A percentile compares a stretch with the other conserved stretches of the same genome.
phyloP scores from a whole-genome alignment of 371 early-diverging fungal genomes.

The Actinomucor elegans region DNA sequence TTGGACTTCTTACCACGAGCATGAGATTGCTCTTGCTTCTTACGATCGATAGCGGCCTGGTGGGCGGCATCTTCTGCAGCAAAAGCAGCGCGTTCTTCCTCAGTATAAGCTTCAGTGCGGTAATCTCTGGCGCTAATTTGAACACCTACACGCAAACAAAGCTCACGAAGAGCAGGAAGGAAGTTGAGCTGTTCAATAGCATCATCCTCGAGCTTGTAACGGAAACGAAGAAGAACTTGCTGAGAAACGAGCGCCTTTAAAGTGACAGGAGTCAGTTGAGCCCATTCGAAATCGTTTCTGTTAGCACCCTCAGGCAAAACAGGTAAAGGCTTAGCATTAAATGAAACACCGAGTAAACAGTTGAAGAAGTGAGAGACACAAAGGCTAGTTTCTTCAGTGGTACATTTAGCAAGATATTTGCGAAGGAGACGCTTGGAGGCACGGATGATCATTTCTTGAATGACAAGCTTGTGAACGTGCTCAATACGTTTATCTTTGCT shows the following conservation, averaged over 20 bases:
- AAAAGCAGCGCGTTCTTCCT: constrained; percentile 42
- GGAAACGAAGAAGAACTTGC: constrained; percentile 74
- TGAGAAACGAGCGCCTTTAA: constrained; percentile 56
- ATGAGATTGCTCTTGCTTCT: constrained; percentile 35
- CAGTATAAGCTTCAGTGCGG: constrained; percentile 53
- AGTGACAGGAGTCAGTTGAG: constrained; percentile 60
- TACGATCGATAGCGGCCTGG: constrained; percentile 28
- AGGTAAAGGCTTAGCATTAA: constrained; percentile 58
- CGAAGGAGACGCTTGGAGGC: constrained; percentile 84
- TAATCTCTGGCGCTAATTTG: constrained; percentile 80
- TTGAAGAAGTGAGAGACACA: constrained; percentile 83
- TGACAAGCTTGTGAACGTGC: constrained; percentile 52
- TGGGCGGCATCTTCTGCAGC: constrained; percentile 38
- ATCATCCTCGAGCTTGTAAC: constrained; percentile 65
- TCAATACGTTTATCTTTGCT: constrained; percentile 58
- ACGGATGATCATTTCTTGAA: constrained; percentile 88
- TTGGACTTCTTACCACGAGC: constrained; percentile 40
- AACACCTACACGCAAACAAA: constrained; percentile 82
- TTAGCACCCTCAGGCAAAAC: constrained; percentile 28
- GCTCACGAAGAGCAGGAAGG: constrained; percentile 77
- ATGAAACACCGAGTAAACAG: constrained; percentile 70
- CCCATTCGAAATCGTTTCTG: constrained; percentile 44
- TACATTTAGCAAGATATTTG: constrained; percentile 55
- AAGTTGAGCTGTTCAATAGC: constrained; percentile 52
- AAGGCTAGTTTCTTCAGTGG: constrained; percentile 56